phyloP scores from a whole-genome alignment of 257 asterid genomes.

The Solanum commersonii region DNA sequence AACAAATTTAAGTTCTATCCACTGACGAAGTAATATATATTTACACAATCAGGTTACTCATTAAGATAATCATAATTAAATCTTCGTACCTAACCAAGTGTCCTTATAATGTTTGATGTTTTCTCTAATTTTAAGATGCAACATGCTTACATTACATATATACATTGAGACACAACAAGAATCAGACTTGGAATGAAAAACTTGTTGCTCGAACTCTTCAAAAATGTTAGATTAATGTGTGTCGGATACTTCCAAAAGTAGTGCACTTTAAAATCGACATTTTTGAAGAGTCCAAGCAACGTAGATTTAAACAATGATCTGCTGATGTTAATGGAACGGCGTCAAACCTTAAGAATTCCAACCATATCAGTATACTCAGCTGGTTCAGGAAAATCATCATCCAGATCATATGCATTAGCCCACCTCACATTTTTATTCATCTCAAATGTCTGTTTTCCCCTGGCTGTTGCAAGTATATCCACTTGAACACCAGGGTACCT shows the following conservation, averaged over 20 bases:
- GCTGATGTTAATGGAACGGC: neutral
- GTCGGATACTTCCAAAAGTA: neutral
- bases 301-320: neutral
- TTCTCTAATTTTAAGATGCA: neutral
- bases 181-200: neutral
- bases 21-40: neutral
- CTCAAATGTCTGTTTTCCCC: slow-evolving; percentile 78
- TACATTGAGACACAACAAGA: neutral
- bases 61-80: neutral
- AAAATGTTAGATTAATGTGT: neutral
- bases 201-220: neutral
- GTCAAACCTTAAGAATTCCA: slow-evolving; percentile 65
- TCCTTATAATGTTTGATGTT: neutral
- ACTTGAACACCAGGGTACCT: slow-evolving; percentile 83
- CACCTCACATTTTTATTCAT: slow-evolving; percentile 83
- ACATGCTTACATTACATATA: neutral
- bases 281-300: neutral
- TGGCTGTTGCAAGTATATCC: slow-evolving; percentile 44
- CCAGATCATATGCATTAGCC: slow-evolving; percentile 52
- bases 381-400: slow-evolving; percentile 65
- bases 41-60: neutral
- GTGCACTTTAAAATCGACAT: no score
- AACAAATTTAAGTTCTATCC: neutral
- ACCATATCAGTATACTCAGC: slow-evolving; percentile 64
- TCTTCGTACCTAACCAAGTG: neutral